These are phyloP conservation scores for Alternaria triticina DNA, from an alignment of 2,329 filamentous ascomycete genomes.

Conservation along the genomic window DNA sequence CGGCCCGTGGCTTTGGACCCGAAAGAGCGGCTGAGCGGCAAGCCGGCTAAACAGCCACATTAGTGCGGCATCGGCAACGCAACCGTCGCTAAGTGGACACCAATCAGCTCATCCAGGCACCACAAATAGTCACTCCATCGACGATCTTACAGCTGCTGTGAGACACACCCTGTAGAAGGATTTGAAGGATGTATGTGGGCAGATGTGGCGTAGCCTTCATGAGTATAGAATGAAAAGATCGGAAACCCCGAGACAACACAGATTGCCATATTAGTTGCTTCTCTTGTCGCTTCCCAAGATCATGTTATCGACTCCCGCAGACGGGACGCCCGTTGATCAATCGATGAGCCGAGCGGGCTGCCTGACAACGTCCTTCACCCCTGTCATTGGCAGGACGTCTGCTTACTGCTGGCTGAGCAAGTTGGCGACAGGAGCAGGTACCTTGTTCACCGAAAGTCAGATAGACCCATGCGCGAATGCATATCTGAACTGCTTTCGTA, in stretches of 20 bases:
- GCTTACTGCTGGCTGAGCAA: neutral
- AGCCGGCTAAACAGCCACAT: neutral
- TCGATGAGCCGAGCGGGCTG: neutral
- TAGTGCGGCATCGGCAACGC: neutral
- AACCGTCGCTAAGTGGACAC: neutral
- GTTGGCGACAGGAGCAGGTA: neutral
- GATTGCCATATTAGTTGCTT: neutral
- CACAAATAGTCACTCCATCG: neutral
- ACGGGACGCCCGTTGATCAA: neutral
- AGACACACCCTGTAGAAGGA: neutral
- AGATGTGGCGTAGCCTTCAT: neutral
- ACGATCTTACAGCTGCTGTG: neutral
- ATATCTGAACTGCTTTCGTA: neutral
- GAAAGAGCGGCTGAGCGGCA: neutral
- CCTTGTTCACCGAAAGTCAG: neutral
- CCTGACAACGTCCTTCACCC: neutral
- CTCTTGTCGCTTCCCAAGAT: neutral
- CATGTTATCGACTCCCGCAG: neutral
- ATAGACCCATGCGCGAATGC: neutral
- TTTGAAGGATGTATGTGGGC: neutral
- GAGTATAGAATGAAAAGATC: neutral
- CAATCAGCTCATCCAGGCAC: neutral
- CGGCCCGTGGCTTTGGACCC: neutral
- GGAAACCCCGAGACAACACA: neutral
- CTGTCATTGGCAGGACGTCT: neutral